Evolutionary conservation across 2,329 filamentous ascomycete genomes (phyloP).

Genomic region (Trichoderma breve): DNA sequence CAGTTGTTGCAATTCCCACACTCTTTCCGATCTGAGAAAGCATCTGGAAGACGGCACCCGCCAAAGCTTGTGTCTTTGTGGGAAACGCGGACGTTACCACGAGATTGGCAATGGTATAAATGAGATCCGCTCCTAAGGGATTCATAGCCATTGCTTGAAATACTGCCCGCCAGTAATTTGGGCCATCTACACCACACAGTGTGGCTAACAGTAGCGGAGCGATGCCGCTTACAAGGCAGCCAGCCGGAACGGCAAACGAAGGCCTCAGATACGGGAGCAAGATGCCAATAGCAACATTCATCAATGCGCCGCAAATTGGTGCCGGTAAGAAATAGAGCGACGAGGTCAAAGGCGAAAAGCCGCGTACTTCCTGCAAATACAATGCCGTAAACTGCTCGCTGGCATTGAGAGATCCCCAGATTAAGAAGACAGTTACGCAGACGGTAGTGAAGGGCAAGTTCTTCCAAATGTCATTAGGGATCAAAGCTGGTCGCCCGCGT

Average conservation of each 20-base stretch:
- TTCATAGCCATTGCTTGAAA: slow-evolving; percentile 5
- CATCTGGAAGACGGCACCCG: slow-evolving; percentile 1
- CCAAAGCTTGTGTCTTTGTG: background rate
- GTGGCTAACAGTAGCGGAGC: background rate
- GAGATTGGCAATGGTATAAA: slow-evolving; percentile 5
- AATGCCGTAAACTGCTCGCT: background rate
- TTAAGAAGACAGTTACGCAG: background rate
- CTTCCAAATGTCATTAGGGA: background rate
- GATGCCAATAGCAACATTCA: background rate
- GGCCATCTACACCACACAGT: background rate
- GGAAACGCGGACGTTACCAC: slow-evolving; percentile 3
- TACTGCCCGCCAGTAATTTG: background rate
- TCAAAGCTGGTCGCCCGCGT: background rate
- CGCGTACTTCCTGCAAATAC: background rate
- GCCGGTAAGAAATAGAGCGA: background rate
- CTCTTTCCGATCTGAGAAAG: slow-evolving; percentile 6
- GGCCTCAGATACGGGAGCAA: background rate
- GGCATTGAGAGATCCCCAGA: background rate
- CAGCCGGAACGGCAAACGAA: background rate
- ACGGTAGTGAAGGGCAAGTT: background rate
- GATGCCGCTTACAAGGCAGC: background rate
- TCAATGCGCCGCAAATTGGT: background rate
- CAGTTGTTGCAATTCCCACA: background rate
- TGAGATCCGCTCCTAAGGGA: background rate
- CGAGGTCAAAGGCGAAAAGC: background rate